phyloP scores from a whole-genome alignment of 768 basidiomycete genomes.

The Serendipita sp. region DNA sequence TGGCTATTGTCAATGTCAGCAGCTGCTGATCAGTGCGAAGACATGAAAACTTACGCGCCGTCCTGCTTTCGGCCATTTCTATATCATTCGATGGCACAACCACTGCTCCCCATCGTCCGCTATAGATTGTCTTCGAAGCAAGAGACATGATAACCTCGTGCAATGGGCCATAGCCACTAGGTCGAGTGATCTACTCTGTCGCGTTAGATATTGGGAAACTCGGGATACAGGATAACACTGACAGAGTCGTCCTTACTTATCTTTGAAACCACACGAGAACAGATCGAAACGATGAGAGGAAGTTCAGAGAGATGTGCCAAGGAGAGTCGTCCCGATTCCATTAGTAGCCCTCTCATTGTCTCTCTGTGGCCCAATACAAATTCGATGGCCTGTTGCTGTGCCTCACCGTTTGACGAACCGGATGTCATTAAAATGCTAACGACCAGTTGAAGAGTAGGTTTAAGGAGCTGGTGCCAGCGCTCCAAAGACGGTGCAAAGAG shows the following conservation, averaged over 20 bases:
- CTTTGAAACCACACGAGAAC: conserved; percentile 48
- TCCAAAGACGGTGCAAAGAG: conserved; percentile 78
- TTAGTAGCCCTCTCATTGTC: conserved; percentile 66
- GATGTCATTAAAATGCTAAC: conserved; percentile 63
- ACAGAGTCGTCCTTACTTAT: conserved; percentile 70
- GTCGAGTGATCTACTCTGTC: conserved; percentile 10
- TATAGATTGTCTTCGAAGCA: conserved; percentile 52
- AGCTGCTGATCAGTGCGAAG: conserved; percentile 29
- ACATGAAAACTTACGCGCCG: conserved; percentile 24
- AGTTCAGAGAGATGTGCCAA: conserved; percentile 61
- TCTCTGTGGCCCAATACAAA: conserved; percentile 74
- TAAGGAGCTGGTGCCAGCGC: conserved; percentile 79
- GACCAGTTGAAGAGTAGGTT: conserved; percentile 73
- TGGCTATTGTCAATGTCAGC: not conserved
- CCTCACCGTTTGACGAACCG: conserved; percentile 48
- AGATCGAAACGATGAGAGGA: conserved; percentile 59
- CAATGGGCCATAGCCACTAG: conserved; percentile 65
- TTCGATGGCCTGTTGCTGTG: conserved; percentile 60
- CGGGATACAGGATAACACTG: conserved; percentile 17
- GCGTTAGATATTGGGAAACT: not conserved
- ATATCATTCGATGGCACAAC: conserved; percentile 50
- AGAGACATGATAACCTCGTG: conserved; percentile 65
- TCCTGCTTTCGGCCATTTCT: conserved; percentile 36
- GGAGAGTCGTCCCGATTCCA: conserved; percentile 51
- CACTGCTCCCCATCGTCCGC: conserved; percentile 37